Conservation (phyloP, 2,329 filamentous ascomycete genomes). For the Fusarium hainanense region DNA sequence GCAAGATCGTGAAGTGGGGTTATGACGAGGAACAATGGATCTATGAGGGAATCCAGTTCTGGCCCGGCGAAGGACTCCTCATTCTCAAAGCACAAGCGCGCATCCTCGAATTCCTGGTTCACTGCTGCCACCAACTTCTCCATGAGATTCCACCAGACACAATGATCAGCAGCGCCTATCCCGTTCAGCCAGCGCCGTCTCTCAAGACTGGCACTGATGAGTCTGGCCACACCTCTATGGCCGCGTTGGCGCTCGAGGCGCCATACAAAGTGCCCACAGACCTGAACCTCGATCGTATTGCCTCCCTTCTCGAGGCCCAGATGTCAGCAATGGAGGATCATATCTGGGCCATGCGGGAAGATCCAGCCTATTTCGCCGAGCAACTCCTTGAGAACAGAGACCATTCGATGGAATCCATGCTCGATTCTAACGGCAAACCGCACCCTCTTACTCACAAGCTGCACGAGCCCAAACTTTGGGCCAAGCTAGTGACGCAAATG, state of each 20-base stretch:
- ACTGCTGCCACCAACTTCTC: slow-evolving; percentile 60
- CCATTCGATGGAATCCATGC: slow-evolving; percentile 47
- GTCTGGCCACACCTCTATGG: slow-evolving; percentile 34
- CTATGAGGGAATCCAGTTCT: slow-evolving; percentile 44
- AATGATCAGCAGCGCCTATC: slow-evolving; percentile 43
- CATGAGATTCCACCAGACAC: slow-evolving; percentile 58
- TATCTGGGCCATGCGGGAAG: slow-evolving; percentile 66
- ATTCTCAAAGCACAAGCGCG: slow-evolving; percentile 63
- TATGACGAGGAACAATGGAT: slow-evolving; percentile 44
- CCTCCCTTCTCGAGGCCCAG: slow-evolving; percentile 54
- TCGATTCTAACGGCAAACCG: not conserved
- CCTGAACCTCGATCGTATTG: slow-evolving; percentile 59
- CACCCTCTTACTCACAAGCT: not conserved
- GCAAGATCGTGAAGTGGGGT: slow-evolving; percentile 50
- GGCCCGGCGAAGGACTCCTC: slow-evolving; percentile 60
- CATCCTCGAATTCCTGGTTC: slow-evolving; percentile 60
- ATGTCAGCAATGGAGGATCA: slow-evolving; percentile 62
- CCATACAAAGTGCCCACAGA: slow-evolving; percentile 62
- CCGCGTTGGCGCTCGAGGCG: slow-evolving; percentile 58
- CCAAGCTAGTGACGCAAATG: not conserved
- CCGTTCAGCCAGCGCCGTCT: slow-evolving; percentile 54
- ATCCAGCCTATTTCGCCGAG: slow-evolving; percentile 66
- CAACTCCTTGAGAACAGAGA: slow-evolving; percentile 56
- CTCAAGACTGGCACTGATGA: slow-evolving; percentile 45
- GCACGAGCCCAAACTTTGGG: not conserved